Base-by-base conservation (phyloP, 106 monocot genomes). In the Gastrodia elata region DNA sequence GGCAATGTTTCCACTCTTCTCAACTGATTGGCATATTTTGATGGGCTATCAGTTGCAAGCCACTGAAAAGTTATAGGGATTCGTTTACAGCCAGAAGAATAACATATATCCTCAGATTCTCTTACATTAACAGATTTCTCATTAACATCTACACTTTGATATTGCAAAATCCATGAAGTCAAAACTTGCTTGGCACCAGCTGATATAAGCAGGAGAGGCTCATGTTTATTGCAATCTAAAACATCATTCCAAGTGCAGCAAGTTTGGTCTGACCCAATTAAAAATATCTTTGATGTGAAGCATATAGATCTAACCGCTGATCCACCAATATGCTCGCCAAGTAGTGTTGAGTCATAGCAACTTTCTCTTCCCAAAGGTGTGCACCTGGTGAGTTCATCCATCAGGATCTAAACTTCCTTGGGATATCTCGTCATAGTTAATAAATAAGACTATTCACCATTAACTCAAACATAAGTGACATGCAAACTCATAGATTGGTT, bases 311-410 rank as follows among this genome's bases (percentile, higher is more conserved):
- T 84, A 44, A 98, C 97, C 78, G 97, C 90, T 77, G 97, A 98
- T 73, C 97, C 97, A 73, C 93, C 93, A 61, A 93, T 88, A 87
- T 98, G 93, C 68, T 98, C 97, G 6, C 97, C 93, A 69, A 98
- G 97, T 75, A 91, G 75, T 65, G 80, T 88, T 13, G 97, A 91
- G 39, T 73, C 73, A 40, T 56, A 64, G 88, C 93, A 98, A 78
- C 37, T 81, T 81, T 84, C 77, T 32, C 22, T 34, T 34, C 76
- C 67, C 34, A 58, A 70, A 32, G 48, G 38, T 41, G 24, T 80
- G 56, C 80, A 87, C 77, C 94, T 94, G 80, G 1, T 67, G 37
- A 67, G 37, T 35, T 67, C 67, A 67, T 20, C 7, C 14, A 38
- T 37, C 36, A 38, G 37, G 22, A 37, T n/a, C 36, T 37, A 8